Evolutionary conservation across 2,329 filamentous ascomycete genomes (phyloP), one percentile per base, ranked within the genome.

Genomic region (Podosphaera leucotricha): DNA sequence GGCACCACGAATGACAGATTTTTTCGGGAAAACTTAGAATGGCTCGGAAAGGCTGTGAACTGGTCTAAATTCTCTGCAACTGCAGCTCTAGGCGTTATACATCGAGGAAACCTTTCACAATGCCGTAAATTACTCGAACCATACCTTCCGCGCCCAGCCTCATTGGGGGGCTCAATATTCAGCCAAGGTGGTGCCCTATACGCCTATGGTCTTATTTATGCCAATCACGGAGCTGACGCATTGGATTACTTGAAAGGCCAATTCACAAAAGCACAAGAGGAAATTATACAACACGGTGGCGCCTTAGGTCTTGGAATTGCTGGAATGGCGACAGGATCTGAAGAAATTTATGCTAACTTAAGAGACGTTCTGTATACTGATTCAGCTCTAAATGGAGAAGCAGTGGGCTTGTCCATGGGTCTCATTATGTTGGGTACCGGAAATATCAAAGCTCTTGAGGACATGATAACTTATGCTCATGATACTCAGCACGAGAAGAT

Each of bases 21-120:
- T 65, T 95, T 98, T 74, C 75, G 92, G 6, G 85, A 95, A 57
- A 98, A 98, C 59, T 64, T 98, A 20, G 90, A 98, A 52, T 98
- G 90, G 90, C 66, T 98, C 2, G 86, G 87, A 48, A 98, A 95
- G 66, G 90, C 90, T 21, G 85, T 95, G 41, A 98, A 98, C 65
- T 98, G 90, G 90, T 94, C 86, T 48, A 98, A 98, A 60, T 98
- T 98, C 60, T 94, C 90, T 0, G 90, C 90, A 13, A 98, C 90
- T 3, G 90, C 90, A 46, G 90, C 90, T 6, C 68, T 98, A 5
- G 90, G 90, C 60, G 90, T 95, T 43, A 94, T 98, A 49, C 90
- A 98, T 61, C 80, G 85, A 39, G 90, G 90, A 45, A 98, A 98
- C 61, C 68, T 98, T 47, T 81, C 80, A 20, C 87, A 98, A 57